phyloP scores from a whole-genome alignment of 1,139 yeast genomes.

The Martiniozyma asiatica region DNA sequence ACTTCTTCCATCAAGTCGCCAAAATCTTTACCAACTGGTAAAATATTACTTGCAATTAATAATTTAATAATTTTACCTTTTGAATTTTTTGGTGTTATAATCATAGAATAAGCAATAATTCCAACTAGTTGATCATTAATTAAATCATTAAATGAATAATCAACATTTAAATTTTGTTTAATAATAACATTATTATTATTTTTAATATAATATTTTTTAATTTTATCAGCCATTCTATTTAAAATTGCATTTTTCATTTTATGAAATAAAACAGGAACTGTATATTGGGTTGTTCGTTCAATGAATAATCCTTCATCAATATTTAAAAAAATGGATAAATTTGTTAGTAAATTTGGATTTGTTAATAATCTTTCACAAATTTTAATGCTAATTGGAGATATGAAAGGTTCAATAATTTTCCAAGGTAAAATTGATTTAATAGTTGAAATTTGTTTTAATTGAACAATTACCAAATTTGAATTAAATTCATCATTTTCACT shows the following conservation, averaged over 20 bases:
- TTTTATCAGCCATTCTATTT: constrained; percentile 4
- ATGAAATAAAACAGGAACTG: constrained; percentile 43
- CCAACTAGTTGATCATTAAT: constrained; percentile 2
- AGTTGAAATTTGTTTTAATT: constrained; percentile 35
- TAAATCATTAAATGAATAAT: constrained; percentile 3
- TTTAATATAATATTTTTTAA: no score
- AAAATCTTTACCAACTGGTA: constrained; percentile 2
- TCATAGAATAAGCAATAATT: constrained; percentile 4
- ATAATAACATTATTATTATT: no score
- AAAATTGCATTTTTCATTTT: constrained; percentile 5
- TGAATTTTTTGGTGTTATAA: constrained; percentile 3
- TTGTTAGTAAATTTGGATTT: constrained; percentile 42
- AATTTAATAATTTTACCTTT: constrained; percentile 4
- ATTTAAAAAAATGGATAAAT: constrained; percentile 54
- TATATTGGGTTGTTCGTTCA: constrained; percentile 56
- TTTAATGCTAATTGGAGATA: constrained; percentile 61
- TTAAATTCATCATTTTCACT: constrained; percentile 51
- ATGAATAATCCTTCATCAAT: constrained; percentile 52
- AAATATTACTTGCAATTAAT: constrained; percentile 1
- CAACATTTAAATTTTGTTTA: constrained; percentile 1
- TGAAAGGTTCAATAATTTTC: constrained; percentile 65
- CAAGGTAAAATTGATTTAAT: constrained; percentile 40
- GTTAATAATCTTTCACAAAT: constrained; percentile 41
- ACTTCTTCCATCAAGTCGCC: constrained; percentile 5
- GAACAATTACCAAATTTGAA: constrained; percentile 51